Evolutionary conservation across 1,284 basidiomycete genomes (phyloP).

Genomic region (Fomitopsis palustris): DNA sequence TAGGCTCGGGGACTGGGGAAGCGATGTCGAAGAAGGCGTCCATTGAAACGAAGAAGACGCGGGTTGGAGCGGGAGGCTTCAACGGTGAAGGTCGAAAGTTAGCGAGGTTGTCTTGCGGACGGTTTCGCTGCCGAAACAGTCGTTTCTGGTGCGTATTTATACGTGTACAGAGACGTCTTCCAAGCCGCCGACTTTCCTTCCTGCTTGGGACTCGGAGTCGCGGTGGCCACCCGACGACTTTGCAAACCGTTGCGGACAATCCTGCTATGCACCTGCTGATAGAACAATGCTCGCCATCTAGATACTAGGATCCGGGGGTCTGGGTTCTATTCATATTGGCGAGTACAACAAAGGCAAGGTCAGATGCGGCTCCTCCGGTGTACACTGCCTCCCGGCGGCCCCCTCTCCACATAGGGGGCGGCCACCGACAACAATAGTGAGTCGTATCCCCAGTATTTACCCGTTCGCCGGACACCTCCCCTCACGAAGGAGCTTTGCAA

Average conservation of each 20-base stretch:
- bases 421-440: background rate
- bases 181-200: background rate
- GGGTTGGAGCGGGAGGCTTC: background rate
- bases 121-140: background rate
- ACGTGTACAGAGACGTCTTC: background rate
- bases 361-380: background rate
- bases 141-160: background rate
- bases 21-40: slow-evolving; percentile 5
- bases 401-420: background rate
- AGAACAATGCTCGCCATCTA: too few relatives aligned
- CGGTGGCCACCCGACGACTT: background rate
- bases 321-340: background rate
- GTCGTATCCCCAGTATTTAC: background rate
- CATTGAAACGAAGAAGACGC: background rate
- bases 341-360: background rate
- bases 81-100: background rate
- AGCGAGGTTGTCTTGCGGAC: background rate
- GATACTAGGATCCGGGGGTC: too few relatives aligned
- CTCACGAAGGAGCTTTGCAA: background rate
- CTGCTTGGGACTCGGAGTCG: background rate
- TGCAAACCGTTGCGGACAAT: too few relatives aligned
- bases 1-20: background rate
- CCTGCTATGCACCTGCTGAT: too few relatives aligned
- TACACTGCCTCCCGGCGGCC: background rate
- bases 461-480: background rate